Percentiles rank a stretch among this genome's conserved stretches.
Evolutionary conservation across 495 filamentous ascomycete species (phyloP).

Genomic region (Tuber indicum): DNA sequence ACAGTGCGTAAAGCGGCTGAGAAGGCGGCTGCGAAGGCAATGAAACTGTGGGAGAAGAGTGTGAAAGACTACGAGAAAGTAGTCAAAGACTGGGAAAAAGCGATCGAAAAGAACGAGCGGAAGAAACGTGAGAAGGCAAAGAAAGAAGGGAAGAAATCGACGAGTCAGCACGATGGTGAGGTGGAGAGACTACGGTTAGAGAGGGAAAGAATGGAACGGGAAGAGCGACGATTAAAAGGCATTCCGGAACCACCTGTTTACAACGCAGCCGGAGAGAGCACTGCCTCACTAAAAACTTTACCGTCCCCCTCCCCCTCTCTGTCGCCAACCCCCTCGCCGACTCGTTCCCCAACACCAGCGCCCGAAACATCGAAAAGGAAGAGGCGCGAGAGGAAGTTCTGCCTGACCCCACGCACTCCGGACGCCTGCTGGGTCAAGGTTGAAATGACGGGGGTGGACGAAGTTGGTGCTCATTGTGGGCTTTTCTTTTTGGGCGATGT

Average conservation of each 20-base stretch:
- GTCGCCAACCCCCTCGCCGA: slow-evolving; percentile 3
- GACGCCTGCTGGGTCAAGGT: slow-evolving; percentile 70
- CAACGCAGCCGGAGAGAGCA: too few species aligned
- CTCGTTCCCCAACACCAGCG: neutral
- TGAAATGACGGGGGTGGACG: slow-evolving; percentile 73
- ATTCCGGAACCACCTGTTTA: too few species aligned
- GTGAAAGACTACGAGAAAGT: slow-evolving; percentile 59
- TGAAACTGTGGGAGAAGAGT: slow-evolving; percentile 56
- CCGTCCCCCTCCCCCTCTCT: neutral
- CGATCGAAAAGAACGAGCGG: slow-evolving; percentile 49
- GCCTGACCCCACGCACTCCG: slow-evolving; percentile 54
- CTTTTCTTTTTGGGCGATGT: slow-evolving; percentile 50
- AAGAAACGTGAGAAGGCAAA: slow-evolving; percentile 51
- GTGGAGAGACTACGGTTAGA: too few species aligned
- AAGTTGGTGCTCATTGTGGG: slow-evolving; percentile 77
- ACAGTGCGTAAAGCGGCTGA: slow-evolving; percentile 56
- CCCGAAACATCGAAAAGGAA: slow-evolving; percentile 37
- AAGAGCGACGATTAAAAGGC: too few species aligned
- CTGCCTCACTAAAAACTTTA: too few species aligned
- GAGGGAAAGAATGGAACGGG: too few species aligned
- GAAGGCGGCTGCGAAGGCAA: slow-evolving; percentile 49
- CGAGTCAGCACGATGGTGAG: too few species aligned
- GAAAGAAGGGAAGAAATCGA: neutral
- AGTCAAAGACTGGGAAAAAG: slow-evolving; percentile 55
- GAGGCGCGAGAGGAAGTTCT: slow-evolving; percentile 56